Evolutionary conservation across 2,329 filamentous ascomycete genomes (phyloP), one percentile per base, ranked within the genome.

Genomic region (Aquanectria penicillioides): DNA sequence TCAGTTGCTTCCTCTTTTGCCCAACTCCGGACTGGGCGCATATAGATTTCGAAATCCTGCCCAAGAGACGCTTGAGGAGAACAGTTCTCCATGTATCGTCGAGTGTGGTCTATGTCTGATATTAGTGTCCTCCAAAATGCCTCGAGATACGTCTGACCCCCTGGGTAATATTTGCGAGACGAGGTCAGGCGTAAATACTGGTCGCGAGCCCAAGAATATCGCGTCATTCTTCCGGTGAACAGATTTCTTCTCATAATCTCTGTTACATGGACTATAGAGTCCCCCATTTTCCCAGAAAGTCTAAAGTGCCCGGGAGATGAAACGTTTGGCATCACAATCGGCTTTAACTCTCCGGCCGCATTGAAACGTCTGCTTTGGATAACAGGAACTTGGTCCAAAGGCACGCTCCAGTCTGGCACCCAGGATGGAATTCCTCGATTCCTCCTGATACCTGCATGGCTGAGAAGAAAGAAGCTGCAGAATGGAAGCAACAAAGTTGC

Each of bases 61-160:
- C 50, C 34, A 2, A 43, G 17, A 9, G 41, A 43, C 9, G 25
- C 17, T 17, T 46, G 26, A 7, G 50, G 26, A 25, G 50, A 38
- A 12, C 9, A 12, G n/a, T 34, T 38, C 33, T 46, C 46, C 8
- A 22, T 17, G 13, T 34, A 31, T 28, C 38, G 17, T 37, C 33
- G 6, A n/a, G 26, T 23, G 31, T 46, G 13, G 26, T 50, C 28
- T 6, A 26, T 33, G n/a, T 56, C 29, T 4, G 17, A 44, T 15
- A 56, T 43, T 22, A 56, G 53, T 1, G 53, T 56, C n/a, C 52
- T 36, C 52, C 52, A 56, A 9, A 56, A 17, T n/a, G 53, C 53
- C 0, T 56, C 53, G 13, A 49, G 36, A 37, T 40, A 50, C 18
- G 33, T 56, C 44, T 33, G 20, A 23, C 44, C 46, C 8, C 44